These are phyloP conservation scores for Candolleomyces eurysporus DNA, from an alignment of 768 basidiomycete genomes.

Conservation along the genomic window DNA sequence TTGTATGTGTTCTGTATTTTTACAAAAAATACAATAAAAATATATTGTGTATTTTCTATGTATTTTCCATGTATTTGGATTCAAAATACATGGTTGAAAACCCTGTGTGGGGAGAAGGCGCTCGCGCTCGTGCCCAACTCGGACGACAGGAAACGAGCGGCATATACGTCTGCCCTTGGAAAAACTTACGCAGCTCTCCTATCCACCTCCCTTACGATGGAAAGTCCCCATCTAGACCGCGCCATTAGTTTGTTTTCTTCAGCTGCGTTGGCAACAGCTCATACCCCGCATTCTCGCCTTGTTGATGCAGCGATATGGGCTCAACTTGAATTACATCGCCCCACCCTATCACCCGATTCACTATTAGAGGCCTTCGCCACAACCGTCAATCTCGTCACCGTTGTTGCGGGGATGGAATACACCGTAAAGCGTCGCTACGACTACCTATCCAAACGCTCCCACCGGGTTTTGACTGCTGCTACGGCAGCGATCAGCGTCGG, in stretches of 20 bases:
- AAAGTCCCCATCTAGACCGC: no score
- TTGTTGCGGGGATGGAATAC: slow-evolving; percentile 16
- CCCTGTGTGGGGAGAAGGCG: neutral
- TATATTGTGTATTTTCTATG: no score
- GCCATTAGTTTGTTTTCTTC: no score
- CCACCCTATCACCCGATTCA: neutral
- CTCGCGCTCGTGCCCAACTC: neutral
- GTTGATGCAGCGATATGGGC: neutral
- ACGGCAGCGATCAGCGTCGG: slow-evolving; percentile 10
- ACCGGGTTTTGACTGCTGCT: slow-evolving; percentile 11
- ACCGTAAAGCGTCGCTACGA: slow-evolving; percentile 9
- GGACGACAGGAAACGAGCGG: neutral
- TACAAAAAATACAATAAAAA: no score
- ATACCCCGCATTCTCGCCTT: no score
- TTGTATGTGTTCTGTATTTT: no score
- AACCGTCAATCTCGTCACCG: slow-evolving; percentile 12
- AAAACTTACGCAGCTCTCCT: neutral
- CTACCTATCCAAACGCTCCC: slow-evolving; percentile 4
- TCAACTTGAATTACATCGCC: neutral
- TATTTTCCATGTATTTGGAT: no score
- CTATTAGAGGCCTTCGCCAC: slow-evolving; percentile 8
- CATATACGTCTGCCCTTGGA: neutral
- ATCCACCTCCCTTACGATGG: no score
- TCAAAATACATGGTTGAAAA: no score
- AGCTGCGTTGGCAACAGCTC: no score